Evolutionary conservation across 495 filamentous ascomycete genomes (phyloP), one percentile per base, ranked within the genome.

Genomic region (Penicillium crystallinum): DNA sequence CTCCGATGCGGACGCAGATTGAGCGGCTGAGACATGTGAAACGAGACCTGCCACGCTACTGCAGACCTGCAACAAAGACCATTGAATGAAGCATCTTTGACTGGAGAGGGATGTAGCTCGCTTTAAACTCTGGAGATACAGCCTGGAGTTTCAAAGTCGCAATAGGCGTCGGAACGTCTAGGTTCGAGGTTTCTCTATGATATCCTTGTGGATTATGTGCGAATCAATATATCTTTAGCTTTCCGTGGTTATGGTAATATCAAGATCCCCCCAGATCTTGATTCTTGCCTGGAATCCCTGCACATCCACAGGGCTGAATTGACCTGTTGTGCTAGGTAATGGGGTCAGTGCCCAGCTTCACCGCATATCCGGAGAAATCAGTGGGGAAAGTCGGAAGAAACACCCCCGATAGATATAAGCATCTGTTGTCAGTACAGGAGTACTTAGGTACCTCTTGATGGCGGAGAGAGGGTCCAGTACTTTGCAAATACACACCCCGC

Each of bases 11-110:
- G 31, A n/a, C n/a, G n/a, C n/a, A n/a, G n/a, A 29, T 44, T n/a
- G 34, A 25, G 23, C 54, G 25, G 23, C 54, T 46, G 47, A 52
- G 58, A 58, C 54, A 54, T 54, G 34, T 57, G 50, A 61, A 52
- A 57, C 54, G 46, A 38, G 29, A 35, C 29, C 29, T 53, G 46
- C 51, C 51, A 52, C 51, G 42, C 39, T 56, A 38, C 47, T 35
- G 29, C 35, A 23, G 52, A 15, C 19, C 35, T 48, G 37, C 37
- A 55, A 55, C 53, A 51, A 43, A 44, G 53, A 22, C 22, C 31
- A 36, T 44, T 44, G 21, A 35, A 36, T 23, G 29, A 25, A 14
- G 14, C 18, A 6, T 1, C 27, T 9, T 3, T 41, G 48, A 35
- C 38, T 50, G n/a, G 37, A 42, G 8, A 42, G 19, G 17, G n/a